Evolutionary conservation across 2,329 filamentous ascomycete species (phyloP), one percentile per base, ranked within the genome.

Genomic region (Claviceps citrina): DNA sequence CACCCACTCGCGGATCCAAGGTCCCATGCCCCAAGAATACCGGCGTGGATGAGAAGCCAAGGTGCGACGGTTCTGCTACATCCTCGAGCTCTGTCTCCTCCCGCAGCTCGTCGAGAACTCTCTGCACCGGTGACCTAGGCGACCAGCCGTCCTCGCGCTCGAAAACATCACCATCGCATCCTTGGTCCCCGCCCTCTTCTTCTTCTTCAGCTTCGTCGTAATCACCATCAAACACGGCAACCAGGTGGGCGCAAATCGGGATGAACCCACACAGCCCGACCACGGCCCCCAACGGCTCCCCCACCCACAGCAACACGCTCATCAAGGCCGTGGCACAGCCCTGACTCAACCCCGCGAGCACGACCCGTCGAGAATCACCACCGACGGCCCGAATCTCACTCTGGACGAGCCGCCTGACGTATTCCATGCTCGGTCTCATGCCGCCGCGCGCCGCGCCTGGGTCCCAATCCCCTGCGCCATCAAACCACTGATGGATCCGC

Each of bases 271-370:
- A 64, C 60, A 71, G 62, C 0, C 61, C 63, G 6, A 67, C 50
- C 10, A 55, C 47, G 0, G 51, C 66, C 0, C 54, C 64, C 25
- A 70, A 42, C 2, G 52, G 39, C 13, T 51, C 48, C 0, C 59
- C 63, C 8, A 64, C 55, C 65, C 66, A 68, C 2, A 64, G 51
- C 40, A 74, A 42, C 41, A 63, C 45, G 8, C 62, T 54, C 15
- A 60, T 48, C 43, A 74, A 43, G 0, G 59, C 53, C 31, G 64
- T 63, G 3, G 70, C 70, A 45, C 67, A 70, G 0, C 71, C 71
- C 45, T 74, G 70, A 36, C 71, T 74, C 15, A 73, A 50, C 0
- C 70, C 70, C 30, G 66, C 64, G 0, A 75, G 44, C 1, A 70
- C 50, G 0, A 73, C 51, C 31, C 60, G 64, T 10, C 46, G 38